Percentiles rank a stretch among this genome's conserved stretches.
Conservation (phyloP, 768 basidiomycete species). For the Tylopilus intermedius region DNA sequence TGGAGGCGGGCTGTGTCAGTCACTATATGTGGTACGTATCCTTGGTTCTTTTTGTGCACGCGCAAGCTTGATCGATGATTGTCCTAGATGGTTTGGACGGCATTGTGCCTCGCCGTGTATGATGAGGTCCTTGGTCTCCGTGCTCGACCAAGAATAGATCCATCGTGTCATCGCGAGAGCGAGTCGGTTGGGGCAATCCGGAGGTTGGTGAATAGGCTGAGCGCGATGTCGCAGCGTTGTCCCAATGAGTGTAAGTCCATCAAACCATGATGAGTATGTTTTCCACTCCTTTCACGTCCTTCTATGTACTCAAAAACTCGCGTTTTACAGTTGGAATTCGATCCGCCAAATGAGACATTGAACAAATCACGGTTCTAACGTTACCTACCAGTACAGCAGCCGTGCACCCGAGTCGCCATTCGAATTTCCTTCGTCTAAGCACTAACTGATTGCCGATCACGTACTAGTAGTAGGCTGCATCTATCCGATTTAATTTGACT, state of each 20-base stretch:
- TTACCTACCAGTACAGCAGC: too few relatives aligned
- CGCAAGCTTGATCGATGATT: neutral
- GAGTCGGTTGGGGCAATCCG: constrained; percentile 15
- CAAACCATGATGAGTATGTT: too few relatives aligned
- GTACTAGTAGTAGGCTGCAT: too few relatives aligned
- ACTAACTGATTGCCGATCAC: too few relatives aligned
- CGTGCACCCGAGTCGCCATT: too few relatives aligned
- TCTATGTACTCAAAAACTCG: too few relatives aligned
- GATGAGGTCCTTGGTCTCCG: constrained; percentile 20
- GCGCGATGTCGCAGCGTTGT: constrained; percentile 14
- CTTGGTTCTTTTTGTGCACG: neutral
- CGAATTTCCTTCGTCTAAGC: too few relatives aligned
- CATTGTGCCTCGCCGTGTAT: constrained; percentile 17
- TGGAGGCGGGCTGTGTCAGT: constrained; percentile 4
- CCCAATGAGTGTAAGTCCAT: constrained; percentile 19
- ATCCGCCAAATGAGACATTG: too few relatives aligned
- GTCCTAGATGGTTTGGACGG: constrained; percentile 24
- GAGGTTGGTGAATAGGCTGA: constrained; percentile 14
- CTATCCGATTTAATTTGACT: too few relatives aligned
- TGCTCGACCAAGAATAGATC: constrained; percentile 1
- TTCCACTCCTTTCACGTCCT: too few relatives aligned
- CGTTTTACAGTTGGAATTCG: too few relatives aligned
- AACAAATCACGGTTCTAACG: too few relatives aligned
- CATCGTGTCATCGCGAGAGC: constrained; percentile 5
- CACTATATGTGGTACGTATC: constrained; percentile 16